Percentiles rank a stretch among this genome's conserved stretches.
These are phyloP conservation scores for Kregervanrija fluxuum DNA, from an alignment of 805 yeast species.

Conservation along the genomic window DNA sequence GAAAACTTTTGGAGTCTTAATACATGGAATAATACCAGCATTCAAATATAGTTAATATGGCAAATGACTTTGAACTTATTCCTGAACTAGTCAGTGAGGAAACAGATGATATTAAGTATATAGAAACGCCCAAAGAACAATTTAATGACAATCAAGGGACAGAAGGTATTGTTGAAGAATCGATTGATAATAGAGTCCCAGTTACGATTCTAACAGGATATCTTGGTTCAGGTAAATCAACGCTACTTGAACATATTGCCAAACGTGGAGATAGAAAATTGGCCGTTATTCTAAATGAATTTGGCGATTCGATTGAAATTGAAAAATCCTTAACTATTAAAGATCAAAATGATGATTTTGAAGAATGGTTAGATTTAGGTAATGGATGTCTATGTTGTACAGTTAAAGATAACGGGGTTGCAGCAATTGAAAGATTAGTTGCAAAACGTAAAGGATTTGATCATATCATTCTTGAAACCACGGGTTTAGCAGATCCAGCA, in stretches of 20 bases:
- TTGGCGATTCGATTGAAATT: conserved; percentile 84
- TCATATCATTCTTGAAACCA: conserved; percentile 87
- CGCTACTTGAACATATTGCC: conserved; percentile 71
- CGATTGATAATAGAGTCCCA: conserved; percentile 52
- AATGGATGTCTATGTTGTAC: conserved; percentile 97
- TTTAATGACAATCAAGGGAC: conserved; percentile 8
- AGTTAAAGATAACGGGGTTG: conserved; percentile 89
- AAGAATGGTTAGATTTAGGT: conserved; percentile 95
- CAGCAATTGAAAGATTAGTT: conserved; percentile 85
- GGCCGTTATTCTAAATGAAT: conserved; percentile 89
- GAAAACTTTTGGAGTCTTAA: too few relatives aligned
- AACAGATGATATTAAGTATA: conserved; percentile 19
- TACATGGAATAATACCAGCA: neutral
- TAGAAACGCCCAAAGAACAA: conserved; percentile 8
- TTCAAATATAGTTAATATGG: neutral
- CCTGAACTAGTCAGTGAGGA: conserved; percentile 23
- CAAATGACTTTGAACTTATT: conserved; percentile 16
- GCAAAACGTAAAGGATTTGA: conserved; percentile 66
- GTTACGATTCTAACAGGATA: conserved; percentile 92
- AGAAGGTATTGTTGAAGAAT: conserved; percentile 15
- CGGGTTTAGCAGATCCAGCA: conserved; percentile 96
- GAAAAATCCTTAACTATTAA: conserved; percentile 78
- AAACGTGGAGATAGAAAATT: conserved; percentile 60
- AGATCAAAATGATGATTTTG: conserved; percentile 46
- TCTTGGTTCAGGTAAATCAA: conserved; percentile 90